Percentiles rank a stretch among this genome's conserved stretches.
Conservation (phyloP, 495 filamentous ascomycete genomes). For the Usnea hakonensis region DNA sequence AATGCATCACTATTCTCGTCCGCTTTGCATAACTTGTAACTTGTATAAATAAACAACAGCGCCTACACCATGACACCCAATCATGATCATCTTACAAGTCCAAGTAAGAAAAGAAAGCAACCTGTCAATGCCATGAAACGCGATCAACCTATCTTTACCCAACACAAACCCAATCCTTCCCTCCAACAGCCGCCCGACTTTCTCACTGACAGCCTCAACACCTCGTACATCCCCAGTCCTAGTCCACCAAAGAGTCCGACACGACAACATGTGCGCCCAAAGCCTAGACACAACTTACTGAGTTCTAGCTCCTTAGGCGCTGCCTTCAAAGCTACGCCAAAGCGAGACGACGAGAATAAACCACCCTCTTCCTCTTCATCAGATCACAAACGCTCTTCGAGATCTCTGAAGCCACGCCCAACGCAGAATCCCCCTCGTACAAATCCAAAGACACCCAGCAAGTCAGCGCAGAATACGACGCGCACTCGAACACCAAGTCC, state of each 20-base stretch:
- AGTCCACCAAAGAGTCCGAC: conserved; percentile 17
- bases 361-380: conserved; percentile 11
- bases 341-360: conserved; percentile 14
- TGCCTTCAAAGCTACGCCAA: conserved; percentile 18
- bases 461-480: not conserved
- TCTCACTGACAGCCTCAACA: conserved; percentile 24
- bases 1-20: not conserved
- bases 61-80: conserved; percentile 17
- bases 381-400: not conserved
- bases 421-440: conserved; percentile 5
- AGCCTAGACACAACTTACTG: conserved; percentile 14
- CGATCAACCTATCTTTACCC: conserved; percentile 22
- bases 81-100: conserved; percentile 5
- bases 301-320: conserved; percentile 15
- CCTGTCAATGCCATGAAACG: conserved; percentile 17
- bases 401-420: conserved; percentile 7
- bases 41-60: not conserved
- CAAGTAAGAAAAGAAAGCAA: conserved; percentile 17
- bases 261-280: conserved; percentile 14
- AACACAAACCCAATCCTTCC: conserved; percentile 11
- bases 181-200: conserved; percentile 26
- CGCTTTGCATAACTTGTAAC: not conserved
- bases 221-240: conserved; percentile 21
- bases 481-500: conserved; percentile 20
- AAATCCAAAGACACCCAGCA: not conserved